These are phyloP conservation scores for Rhynchosporium secalis DNA, from an alignment of 2,329 filamentous ascomycete genomes.

Conservation along the genomic window DNA sequence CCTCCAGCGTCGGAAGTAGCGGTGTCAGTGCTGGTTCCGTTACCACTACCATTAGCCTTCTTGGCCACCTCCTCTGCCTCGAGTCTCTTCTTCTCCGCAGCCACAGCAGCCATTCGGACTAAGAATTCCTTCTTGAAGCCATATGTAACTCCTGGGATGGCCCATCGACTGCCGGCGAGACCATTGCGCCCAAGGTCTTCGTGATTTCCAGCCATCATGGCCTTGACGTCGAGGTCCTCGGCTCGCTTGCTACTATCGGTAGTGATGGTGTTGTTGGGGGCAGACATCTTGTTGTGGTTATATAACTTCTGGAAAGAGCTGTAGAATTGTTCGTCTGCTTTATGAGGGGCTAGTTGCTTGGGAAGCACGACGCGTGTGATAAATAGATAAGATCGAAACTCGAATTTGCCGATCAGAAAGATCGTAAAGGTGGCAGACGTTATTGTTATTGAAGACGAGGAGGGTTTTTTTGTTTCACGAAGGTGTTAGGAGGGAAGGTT, in stretches of 20 bases:
- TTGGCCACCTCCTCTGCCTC: not conserved
- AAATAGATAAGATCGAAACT: no score
- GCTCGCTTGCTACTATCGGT: not conserved
- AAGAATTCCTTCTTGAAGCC: not conserved
- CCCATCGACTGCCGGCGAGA: not conserved
- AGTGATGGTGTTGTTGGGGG: not conserved
- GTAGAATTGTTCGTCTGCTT: no score
- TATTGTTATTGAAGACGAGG: no score
- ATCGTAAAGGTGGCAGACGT: no score
- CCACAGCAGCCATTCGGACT: not conserved
- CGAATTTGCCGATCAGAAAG: no score
- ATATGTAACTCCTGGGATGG: not conserved
- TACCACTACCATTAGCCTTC: not conserved
- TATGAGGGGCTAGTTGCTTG: no score
- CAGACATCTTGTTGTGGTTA: not conserved
- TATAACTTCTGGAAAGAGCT: no score
- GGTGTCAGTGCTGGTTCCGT: no score
- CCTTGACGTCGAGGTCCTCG: not conserved
- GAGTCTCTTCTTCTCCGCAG: not conserved
- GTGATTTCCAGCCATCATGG: not conserved
- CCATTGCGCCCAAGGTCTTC: not conserved
- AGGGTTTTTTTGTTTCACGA: no score
- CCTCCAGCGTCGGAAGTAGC: no score
- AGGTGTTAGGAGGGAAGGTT: no score
- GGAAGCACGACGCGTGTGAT: no score